These are phyloP conservation scores for Alternaria panax DNA, from an alignment of 2,329 filamentous ascomycete species.

Conservation along the genomic window DNA sequence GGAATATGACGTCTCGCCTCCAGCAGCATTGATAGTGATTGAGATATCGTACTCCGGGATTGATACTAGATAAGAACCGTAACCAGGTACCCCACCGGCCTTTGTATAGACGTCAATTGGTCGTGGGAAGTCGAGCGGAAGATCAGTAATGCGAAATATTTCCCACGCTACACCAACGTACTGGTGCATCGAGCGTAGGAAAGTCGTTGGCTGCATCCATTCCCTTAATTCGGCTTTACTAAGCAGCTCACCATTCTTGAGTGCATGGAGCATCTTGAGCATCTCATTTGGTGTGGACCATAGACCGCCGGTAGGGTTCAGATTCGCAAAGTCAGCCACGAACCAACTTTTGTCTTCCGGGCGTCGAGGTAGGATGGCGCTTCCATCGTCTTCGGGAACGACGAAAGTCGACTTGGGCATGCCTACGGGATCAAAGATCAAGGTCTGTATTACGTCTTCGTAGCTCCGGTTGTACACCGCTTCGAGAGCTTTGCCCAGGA, in stretches of 20 bases:
- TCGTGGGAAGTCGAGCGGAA: slow-evolving; percentile 24
- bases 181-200: slow-evolving; percentile 30
- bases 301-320: slow-evolving; percentile 36
- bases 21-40: slow-evolving; percentile 32
- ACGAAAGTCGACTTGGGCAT: slow-evolving; percentile 27
- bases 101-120: slow-evolving; percentile 38
- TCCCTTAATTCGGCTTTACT: slow-evolving; percentile 20
- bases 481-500: slow-evolving; percentile 35
- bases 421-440: slow-evolving; percentile 29
- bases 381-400: slow-evolving; percentile 15
- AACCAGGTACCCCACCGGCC: slow-evolving; percentile 33
- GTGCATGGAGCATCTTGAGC: slow-evolving; percentile 26
- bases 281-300: slow-evolving; percentile 38
- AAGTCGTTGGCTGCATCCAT: slow-evolving; percentile 34
- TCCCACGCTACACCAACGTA: slow-evolving; percentile 40
- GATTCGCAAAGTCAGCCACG: slow-evolving; percentile 30
- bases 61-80: slow-evolving; percentile 26
- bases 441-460: slow-evolving; percentile 28
- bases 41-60: slow-evolving; percentile 37
- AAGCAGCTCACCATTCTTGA: slow-evolving; percentile 27
- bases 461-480: slow-evolving; percentile 26
- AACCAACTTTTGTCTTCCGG: slow-evolving; percentile 29
- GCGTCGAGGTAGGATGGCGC: slow-evolving; percentile 26
- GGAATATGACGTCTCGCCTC: slow-evolving; percentile 18
- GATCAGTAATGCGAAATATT: slow-evolving; percentile 30